These are phyloP conservation scores for Nannizziopsis arthrosporioides DNA, from an alignment of 2,329 filamentous ascomycete genomes.

Conservation along the genomic window DNA sequence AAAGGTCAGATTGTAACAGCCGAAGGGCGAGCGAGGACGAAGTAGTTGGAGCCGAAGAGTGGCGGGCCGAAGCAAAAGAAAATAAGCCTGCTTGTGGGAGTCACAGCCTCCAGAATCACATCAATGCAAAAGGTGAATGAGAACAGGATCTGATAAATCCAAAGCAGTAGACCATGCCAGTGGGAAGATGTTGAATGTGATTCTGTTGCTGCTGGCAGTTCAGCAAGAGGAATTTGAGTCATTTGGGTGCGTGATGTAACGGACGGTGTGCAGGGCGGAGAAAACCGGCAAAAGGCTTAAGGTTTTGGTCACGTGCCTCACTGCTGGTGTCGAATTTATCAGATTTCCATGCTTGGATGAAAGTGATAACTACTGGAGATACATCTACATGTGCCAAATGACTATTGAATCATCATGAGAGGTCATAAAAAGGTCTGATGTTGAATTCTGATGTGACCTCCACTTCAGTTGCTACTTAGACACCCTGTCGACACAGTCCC, in stretches of 20 bases:
- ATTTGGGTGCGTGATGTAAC: constrained; percentile 8
- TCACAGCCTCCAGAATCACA: neutral
- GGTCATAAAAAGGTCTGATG: too few species aligned
- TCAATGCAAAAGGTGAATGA: neutral
- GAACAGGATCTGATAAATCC: neutral
- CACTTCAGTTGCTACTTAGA: too few species aligned
- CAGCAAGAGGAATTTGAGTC: neutral
- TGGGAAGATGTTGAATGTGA: neutral
- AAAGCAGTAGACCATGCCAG: neutral
- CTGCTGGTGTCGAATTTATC: neutral
- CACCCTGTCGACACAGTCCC: too few species aligned
- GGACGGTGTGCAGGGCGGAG: constrained; percentile 1
- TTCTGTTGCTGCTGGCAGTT: neutral
- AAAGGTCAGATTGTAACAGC: too few species aligned
- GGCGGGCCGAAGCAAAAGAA: too few species aligned
- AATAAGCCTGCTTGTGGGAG: too few species aligned
- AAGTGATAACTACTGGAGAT: too few species aligned
- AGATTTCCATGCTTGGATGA: too few species aligned
- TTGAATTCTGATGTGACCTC: too few species aligned
- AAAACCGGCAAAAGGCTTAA: neutral
- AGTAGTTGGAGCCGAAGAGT: too few species aligned
- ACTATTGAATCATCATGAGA: neutral
- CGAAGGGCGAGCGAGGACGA: too few species aligned
- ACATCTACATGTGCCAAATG: too few species aligned
- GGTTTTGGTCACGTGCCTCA: neutral